Percentiles rank a stretch among this genome's conserved stretches.
Evolutionary conservation across 148 eudicot genomes (phyloP).

Genomic region (Euryodendron excelsum): DNA sequence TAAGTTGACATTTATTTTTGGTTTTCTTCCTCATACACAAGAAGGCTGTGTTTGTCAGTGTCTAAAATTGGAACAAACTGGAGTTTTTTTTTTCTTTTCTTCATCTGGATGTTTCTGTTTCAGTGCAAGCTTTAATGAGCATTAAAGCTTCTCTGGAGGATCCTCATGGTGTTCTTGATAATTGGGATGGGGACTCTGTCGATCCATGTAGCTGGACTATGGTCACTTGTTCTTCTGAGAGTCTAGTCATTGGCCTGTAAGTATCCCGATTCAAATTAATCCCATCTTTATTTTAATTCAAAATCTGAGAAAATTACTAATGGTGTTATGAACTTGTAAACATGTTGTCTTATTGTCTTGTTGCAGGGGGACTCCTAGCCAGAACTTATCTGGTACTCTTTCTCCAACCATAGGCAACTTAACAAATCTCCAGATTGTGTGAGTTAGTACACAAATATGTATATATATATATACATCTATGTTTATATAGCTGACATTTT

Average conservation of each 20-base stretch:
- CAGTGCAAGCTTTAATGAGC: background rate
- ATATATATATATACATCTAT: background rate
- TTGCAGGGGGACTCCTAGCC: background rate
- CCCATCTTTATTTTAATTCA: background rate
- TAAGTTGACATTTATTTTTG: background rate
- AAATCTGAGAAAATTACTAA: too few relatives aligned
- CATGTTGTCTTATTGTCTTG: too few relatives aligned
- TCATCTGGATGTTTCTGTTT: too few relatives aligned
- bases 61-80: too few relatives aligned
- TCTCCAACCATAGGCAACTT: background rate
- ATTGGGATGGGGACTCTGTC: slow-evolving; percentile 17
- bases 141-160: background rate
- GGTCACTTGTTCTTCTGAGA: slow-evolving; percentile 54
- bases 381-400: background rate
- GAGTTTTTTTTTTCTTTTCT: too few relatives aligned
- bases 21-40: too few relatives aligned
- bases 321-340: too few relatives aligned
- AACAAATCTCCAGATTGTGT: slow-evolving; percentile 63
- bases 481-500: too few relatives aligned
- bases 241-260: slow-evolving; percentile 51
- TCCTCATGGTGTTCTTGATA: background rate
- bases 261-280: background rate
- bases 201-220: slow-evolving; percentile 70
- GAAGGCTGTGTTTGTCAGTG: too few relatives aligned
- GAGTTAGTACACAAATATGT: slow-evolving; percentile 20